These are phyloP conservation scores for Coelastrella sp. DNA, from an alignment of 139 green algal species.

Conservation along the genomic window DNA sequence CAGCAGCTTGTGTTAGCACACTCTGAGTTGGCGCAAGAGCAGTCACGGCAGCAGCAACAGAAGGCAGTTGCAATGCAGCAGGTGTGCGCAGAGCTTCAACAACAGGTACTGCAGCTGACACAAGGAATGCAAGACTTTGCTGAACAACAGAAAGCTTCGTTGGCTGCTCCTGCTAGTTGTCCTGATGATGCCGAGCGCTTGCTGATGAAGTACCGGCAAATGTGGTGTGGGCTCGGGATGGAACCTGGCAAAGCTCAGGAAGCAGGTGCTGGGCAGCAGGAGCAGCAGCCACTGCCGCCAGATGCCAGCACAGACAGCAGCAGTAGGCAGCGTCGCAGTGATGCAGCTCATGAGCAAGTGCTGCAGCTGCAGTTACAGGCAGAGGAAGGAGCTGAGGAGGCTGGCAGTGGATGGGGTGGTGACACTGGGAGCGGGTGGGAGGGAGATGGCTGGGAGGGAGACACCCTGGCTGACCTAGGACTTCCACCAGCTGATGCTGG, in stretches of 20 bases:
- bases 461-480: conserved; percentile 15
- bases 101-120: conserved; percentile 6
- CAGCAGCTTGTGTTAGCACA: conserved; percentile 20
- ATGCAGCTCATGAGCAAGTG: background rate
- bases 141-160: background rate
- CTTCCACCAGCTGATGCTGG: background rate
- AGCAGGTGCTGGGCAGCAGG: background rate
- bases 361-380: conserved; percentile 6
- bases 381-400: conserved; percentile 1
- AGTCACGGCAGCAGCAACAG: background rate
- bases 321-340: background rate
- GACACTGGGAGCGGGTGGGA: background rate
- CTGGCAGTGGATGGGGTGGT: background rate
- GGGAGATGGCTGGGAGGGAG: conserved; percentile 30
- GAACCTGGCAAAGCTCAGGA: background rate
- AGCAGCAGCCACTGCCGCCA: background rate
- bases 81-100: conserved; percentile 18
- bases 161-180: background rate
- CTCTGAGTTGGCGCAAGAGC: background rate
- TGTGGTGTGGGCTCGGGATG: background rate
- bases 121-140: background rate
- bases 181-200: background rate
- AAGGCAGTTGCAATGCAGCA: background rate
- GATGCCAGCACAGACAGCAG: background rate
- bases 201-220: background rate